phyloP scores from a whole-genome alignment of 2,329 filamentous ascomycete species.

The Nemania sp. region DNA sequence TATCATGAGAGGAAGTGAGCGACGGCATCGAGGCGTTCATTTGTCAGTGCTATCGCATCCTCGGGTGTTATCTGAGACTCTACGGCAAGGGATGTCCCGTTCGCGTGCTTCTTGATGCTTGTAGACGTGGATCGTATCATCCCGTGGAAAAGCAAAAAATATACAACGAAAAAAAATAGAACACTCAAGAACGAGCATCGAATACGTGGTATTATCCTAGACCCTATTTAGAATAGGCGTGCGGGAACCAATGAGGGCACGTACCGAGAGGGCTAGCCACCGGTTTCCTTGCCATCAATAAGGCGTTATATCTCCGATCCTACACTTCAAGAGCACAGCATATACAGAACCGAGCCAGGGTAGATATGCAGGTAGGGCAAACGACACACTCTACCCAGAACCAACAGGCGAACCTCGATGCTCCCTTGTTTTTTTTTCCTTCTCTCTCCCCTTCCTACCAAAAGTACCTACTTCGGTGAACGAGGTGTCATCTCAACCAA shows the following conservation, averaged over 20 bases:
- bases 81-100: background rate
- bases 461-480: conserved; percentile 9
- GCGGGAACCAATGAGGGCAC: conserved; percentile 26
- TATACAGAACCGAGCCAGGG: conserved; percentile 35
- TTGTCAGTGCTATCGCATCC: conserved; percentile 10
- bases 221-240: conserved; percentile 7
- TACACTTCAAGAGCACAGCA: conserved; percentile 17
- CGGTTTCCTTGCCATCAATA: conserved; percentile 23
- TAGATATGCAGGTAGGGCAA: conserved; percentile 18
- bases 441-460: background rate
- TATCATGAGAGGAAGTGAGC: conserved; percentile 1
- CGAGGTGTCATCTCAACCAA: conserved; percentile 5
- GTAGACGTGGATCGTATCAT: conserved; percentile 26
- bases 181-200: background rate
- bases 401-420: conserved; percentile 1
- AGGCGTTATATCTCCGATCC: conserved; percentile 30
- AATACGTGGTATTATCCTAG: conserved; percentile 25
- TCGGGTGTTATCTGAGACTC: background rate
- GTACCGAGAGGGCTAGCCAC: conserved; percentile 19
- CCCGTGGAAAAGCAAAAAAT: conserved; percentile 25
- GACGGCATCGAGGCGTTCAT: background rate
- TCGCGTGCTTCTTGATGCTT: conserved; percentile 5
- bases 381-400: conserved; percentile 17
- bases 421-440: background rate
- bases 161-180: conserved; percentile 1